Base-by-base conservation (phyloP, 176 grass and related monocot genomes). In the Carex kokanica region DNA sequence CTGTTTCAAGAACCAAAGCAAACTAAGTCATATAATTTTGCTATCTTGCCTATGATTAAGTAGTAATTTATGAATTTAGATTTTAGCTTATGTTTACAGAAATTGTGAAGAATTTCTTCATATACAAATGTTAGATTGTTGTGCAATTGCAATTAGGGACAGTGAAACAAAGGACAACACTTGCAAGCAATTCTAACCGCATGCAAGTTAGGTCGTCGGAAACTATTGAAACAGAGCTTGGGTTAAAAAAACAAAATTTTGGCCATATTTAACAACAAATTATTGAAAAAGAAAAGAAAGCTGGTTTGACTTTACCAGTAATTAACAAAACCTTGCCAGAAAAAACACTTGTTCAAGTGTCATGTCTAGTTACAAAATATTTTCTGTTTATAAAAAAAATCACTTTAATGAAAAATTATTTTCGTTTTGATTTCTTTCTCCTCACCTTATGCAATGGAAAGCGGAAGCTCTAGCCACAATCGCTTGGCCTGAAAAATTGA, bases 401-500 rank as follows among this genome's bases (percentile, higher is more conserved):
- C 9, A 77, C 11, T 14, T 31, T 16, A 43, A 10, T 53, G 17
- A 15, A 27, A 78, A 56, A 16, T 78, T 15, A 14, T 38, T 55
- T 55, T 10, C 45, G 54, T 3, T 16, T 65, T 65, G 27, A 6
- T 65, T 65, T 31, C 2, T 38, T 32, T 75, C 3, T 53, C 16
- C 21, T 78, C 4, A 81, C 78, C 78, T 81, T 62, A 43, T 10
- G 56, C 38, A 13, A 43, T 25, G 8, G 52, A 41, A 63, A 45
- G 9, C 4, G 54, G 55, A 7, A 61, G 58, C 41, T 81, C 36
- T 21, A 4, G 18, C 5, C 11, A 43, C 78, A 57, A 63, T 63
- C 34, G 31, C 57, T 45, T 40, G 31, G 14, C 78, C 78, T 81
- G 38, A 59, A 43, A 78, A 81, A 63, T 81, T 54, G 21, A 54